Evolutionary conservation across 352 stramenopile genomes (phyloP), one percentile per base, ranked within the genome.

Genomic region (Phytopythium ostracodes): DNA sequence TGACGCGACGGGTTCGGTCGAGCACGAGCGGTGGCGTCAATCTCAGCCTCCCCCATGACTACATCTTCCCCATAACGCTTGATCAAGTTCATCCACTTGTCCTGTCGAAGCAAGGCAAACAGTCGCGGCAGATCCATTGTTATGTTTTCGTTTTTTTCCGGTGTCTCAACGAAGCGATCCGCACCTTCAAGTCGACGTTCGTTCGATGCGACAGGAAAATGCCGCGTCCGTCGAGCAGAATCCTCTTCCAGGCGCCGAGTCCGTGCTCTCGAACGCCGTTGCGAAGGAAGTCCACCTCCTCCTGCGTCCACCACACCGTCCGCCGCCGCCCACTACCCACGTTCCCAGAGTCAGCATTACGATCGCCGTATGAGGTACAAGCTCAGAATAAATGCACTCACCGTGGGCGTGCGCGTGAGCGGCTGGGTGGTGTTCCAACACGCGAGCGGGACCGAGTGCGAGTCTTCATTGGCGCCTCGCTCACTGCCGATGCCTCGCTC

Each of bases 181-280:
- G 53, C 35, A 88, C 79, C 76, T 91, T 91, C 25, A 91, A 65
- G 58, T 91, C 79, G 15, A 85, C 69, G 36, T 89, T 88, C 0
- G 76, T 91, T 33, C 81, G 68, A 43, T 81, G 76, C 1, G 2
- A 38, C 10, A 64, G 65, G 62, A 91, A 91, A 2, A 89, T 63
- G 7, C 38, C 52, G 1, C 55, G 24, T 0, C 81, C 77, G 9
- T 77, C 62, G 1, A 63, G n/a, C 0, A 87, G 61, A 42, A 91
- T 88, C 27, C 64, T 42, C 44, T 66, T 71, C 81, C 81, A 90
- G 10, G 73, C 72, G 17, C 78, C 81, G 18, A 65, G 20, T 4
- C 79, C 79, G 42, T 70, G 62, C 47, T 64, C 71, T 38, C 58
- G 60, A n/a, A 91, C 77, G n/a, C 77, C 73, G 15, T 56, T 38